Conservation (phyloP, 257 asterid genomes). For the Solanum appendiculatum region DNA sequence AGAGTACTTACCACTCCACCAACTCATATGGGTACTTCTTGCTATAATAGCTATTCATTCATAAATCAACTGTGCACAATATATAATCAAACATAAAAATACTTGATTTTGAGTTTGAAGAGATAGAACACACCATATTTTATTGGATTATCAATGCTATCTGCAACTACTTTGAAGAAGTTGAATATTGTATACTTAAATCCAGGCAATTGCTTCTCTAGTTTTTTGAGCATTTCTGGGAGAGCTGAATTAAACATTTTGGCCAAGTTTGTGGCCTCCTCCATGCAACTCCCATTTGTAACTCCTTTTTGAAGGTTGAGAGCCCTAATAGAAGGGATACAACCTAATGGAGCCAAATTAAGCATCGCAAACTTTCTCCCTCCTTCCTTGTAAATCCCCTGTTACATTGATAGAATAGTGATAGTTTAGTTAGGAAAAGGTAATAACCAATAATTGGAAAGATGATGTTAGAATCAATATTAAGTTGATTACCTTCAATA, state of each 20-base stretch:
- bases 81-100: not conserved
- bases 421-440: not conserved
- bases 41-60: no score
- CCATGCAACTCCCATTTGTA: not conserved
- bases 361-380: constrained; percentile 22
- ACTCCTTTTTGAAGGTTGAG: not conserved
- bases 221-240: not conserved
- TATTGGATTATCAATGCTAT: not conserved
- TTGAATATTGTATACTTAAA: not conserved
- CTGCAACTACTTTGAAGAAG: not conserved
- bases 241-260: not conserved
- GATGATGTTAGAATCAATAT: no score
- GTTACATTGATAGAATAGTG: not conserved
- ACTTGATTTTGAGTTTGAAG: not conserved
- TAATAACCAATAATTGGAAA: no score
- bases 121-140: not conserved
- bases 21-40: no score
- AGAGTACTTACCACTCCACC: no score
- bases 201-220: not conserved
- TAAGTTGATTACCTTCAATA: no score
- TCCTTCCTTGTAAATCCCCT: constrained; percentile 10
- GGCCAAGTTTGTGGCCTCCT: not conserved
- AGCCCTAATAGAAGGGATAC: not conserved
- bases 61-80: no score
- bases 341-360: constrained; percentile 1